Evolutionary conservation across 163 green algal species (phyloP), one percentile per base, ranked within the genome.

Genomic region (Scenedesmus sp.): DNA sequence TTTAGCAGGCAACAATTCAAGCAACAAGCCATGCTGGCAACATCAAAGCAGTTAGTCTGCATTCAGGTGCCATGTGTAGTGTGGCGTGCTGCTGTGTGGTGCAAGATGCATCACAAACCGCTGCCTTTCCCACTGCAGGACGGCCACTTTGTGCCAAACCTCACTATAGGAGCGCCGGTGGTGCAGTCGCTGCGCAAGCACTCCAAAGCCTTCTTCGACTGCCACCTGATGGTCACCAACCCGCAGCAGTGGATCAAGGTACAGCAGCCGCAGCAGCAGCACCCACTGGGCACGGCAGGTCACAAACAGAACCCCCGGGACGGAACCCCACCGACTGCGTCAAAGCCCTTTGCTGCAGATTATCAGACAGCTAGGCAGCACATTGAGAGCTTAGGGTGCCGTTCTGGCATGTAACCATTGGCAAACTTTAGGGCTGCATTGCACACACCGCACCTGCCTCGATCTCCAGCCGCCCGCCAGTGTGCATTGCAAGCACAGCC

Each of bases 91-190:
- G 66, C 18, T 76, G 23, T 79, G 70, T 79, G 34, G 34, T 46
- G 34, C 34, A 16, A 7, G 34, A 26, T 57, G 34, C 9, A 23
- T 8, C 3, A n/a, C 10, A 23, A 26, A 57, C 20, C 15, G 5
- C 26, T 83, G 26, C 26, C 9, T 83, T n/a, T 46, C 34, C 34
- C 77, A n/a, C 3, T 89, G 84, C 85, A 97, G 96, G 97, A 98
- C 85, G 97, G 98, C 0, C 96, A 99, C 93, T 99, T 99, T 88
- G 98, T 99, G 5, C 97, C 96, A 18, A 99, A 99, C 94, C 93
- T 99, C 6, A 99, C 98, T 1, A 94, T 99, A 56, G 98, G 98
- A 4, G 92, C 96, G 0, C 96, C 97, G 12, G 95, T 99, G 0
- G 95, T 99, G 55, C 94, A 95, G 62, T 94, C 90, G 15, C 92